Evolutionary conservation across 352 stramenopile species (phyloP).

Genomic region (Globisporangium polare): DNA sequence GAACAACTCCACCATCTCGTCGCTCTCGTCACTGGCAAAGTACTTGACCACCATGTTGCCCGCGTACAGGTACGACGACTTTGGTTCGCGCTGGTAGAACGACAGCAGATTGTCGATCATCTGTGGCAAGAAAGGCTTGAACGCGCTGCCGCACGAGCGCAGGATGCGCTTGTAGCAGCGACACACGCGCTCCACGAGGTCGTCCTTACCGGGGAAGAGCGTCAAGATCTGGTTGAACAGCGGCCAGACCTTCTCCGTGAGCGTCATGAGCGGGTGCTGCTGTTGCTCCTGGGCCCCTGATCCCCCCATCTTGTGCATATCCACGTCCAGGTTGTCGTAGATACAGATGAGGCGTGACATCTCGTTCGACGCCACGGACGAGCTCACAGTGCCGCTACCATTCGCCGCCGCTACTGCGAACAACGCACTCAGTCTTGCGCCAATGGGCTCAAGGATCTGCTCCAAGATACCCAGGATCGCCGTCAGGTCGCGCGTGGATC

Average conservation of each 20-base stretch:
- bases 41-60: slow-evolving; percentile 85
- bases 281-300: neutral
- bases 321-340: slow-evolving; percentile 71
- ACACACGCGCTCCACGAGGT: slow-evolving; percentile 80
- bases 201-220: slow-evolving; percentile 70
- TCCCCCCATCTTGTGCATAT: slow-evolving; percentile 20
- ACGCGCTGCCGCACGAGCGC: slow-evolving; percentile 50
- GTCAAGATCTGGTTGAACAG: slow-evolving; percentile 75
- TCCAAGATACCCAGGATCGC: slow-evolving; percentile 51
- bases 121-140: slow-evolving; percentile 65
- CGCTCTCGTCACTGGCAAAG: slow-evolving; percentile 30
- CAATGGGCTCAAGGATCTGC: slow-evolving; percentile 64
- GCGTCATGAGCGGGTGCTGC: slow-evolving; percentile 49
- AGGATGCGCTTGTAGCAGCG: slow-evolving; percentile 88
- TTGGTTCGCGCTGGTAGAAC: slow-evolving; percentile 75
- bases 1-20: slow-evolving; percentile 43
- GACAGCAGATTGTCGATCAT: slow-evolving; percentile 75
- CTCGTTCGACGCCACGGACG: slow-evolving; percentile 47
- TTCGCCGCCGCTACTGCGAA: slow-evolving; percentile 29
- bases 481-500: slow-evolving; percentile 38
- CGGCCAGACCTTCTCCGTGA: slow-evolving; percentile 79
- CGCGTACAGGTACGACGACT: slow-evolving; percentile 83
- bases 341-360: slow-evolving; percentile 79
- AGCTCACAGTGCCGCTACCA: slow-evolving; percentile 27
- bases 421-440: slow-evolving; percentile 37